Base-by-base conservation (phyloP, 805 yeast genomes). In the Barnettozyma wickerhamii region DNA sequence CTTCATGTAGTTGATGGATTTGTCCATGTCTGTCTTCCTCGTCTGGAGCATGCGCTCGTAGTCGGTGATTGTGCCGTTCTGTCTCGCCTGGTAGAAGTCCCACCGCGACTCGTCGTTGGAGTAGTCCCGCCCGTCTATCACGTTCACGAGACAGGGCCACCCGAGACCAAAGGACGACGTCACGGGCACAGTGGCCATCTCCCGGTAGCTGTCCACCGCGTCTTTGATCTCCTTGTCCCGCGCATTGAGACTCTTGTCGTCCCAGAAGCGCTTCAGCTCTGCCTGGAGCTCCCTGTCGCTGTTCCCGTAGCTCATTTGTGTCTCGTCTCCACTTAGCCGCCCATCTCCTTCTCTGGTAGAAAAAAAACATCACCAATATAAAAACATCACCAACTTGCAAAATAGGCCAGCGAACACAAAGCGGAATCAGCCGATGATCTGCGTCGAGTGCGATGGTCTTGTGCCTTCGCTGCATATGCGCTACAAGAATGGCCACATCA, bases 401-500 rank as follows among this genome's bases (percentile, higher is more conserved):
- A 7, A 9, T 6, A 30, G 9, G 7, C n/a, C 4, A 10, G 12
- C 6, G 6, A 18, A 7, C 10, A 3, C 7, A 18, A n/a, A n/a
- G n/a, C n/a, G n/a, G n/a, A n/a, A n/a, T n/a, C n/a, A n/a, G n/a
- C n/a, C 20, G 2, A 89, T 91, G 97, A 80, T 90, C 46, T 91
- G 98, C 61, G 82, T 90, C 18, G 95, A 89, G 59, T 93, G 98
- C 59, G 72, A 79, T n/a, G 64, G 71, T 30, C 77, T 81, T 4
- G 83, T 81, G 27, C 67, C 69, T 14, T 69, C 84, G 1, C 71
- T 90, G 28, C 91, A 76, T 64, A 80, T 82, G 18, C 71, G 69
- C 49, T 90, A 85, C 61, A 77, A 90, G 21, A 80, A 83, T 43
- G 79, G 81, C 34, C 89, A 88, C 52, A 86, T 91, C 35, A 79